Base-by-base conservation (phyloP, 768 basidiomycete species). In the Neoboletus magnificus region DNA sequence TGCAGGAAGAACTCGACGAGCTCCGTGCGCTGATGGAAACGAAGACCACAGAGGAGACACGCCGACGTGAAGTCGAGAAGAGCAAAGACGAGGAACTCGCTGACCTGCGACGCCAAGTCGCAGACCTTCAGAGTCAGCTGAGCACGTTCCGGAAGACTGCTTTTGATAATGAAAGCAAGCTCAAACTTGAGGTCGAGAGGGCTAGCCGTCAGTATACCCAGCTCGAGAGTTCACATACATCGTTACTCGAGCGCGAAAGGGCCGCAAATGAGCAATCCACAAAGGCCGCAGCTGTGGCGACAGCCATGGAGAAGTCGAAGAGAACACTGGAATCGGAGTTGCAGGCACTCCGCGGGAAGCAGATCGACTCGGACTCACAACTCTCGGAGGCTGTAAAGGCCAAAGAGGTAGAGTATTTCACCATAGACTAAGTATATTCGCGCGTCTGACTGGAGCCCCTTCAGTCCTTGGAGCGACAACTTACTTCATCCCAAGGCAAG, bases 1-100 rank as follows among this genome's bases (percentile, higher is more conserved):
- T 96, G 3, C 85, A 91, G 63, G 81, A 78, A 39, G 95, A 97
- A 70, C 76, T 97, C 12, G 94, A 96, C 63, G 88, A 91, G 57
- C 77, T 98, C 9, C 86, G 94, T 8, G 75, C 82, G n/a, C 74
- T 90, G 15, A 82, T 97, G 75, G 85, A 87, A 44, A 89, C 90
- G 1, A 97, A 93, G 70, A 82, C 86, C 0, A 86, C 85, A 25
- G 94, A 98, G 69, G 94, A 93, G 64, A 87, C 83, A 10, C 86
- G 87, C 30, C 82, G 91, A 18, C 81, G 79, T 33, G 91, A 97
- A 66, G 92, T 85, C 1, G 91, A 93, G 68, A 87, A 86, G 71
- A 88, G 89, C 71, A 91, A 87, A 63, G 94, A 98, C 60, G 78
- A 83, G 43, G 96, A 99, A 70, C 82, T 98, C 12, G 69, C 73